phyloP scores from a whole-genome alignment of 75 land plant genomes.

The Selaginella moellendorffii region DNA sequence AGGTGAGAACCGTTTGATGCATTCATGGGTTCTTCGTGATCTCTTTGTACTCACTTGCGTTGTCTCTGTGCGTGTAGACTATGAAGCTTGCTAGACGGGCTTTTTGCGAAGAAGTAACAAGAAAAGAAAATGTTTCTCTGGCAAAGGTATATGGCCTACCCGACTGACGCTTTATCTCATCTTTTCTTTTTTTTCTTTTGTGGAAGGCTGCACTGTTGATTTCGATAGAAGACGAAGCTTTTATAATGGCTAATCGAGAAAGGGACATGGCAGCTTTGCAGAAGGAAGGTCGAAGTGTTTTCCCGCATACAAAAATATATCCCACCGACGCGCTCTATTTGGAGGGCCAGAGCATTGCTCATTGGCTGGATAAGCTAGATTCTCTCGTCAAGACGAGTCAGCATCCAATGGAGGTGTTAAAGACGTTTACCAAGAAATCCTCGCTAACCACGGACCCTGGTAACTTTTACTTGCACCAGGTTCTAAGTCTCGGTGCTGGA shows the following conservation, averaged over 20 bases:
- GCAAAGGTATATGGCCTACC: constrained; percentile 30
- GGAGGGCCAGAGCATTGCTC: constrained; percentile 36
- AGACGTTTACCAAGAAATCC: constrained; percentile 30
- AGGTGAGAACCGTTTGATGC: no score
- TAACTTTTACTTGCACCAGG: constrained; percentile 40
- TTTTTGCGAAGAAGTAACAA: constrained; percentile 33
- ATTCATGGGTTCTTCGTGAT: no score
- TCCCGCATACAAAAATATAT: not conserved
- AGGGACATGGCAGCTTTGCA: constrained; percentile 32
- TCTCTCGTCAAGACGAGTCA: constrained; percentile 37
- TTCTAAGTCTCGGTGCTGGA: constrained; percentile 34
- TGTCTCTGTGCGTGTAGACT: not conserved
- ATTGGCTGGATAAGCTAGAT: constrained; percentile 46
- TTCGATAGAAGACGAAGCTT: constrained; percentile 62
- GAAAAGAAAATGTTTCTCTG: constrained; percentile 38
- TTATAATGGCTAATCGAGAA: constrained; percentile 32
- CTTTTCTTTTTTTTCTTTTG: not conserved
- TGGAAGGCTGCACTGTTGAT: constrained; percentile 42
- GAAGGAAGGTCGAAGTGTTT: constrained; percentile 24
- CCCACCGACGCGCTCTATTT: constrained; percentile 28
- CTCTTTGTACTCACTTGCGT: no score
- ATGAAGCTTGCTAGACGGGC: constrained; percentile 31
- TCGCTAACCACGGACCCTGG: constrained; percentile 25
- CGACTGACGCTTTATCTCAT: not conserved
- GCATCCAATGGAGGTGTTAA: constrained; percentile 33